Base-by-base conservation (phyloP, 2,329 filamentous ascomycete species). In the Knufia fluminis region DNA sequence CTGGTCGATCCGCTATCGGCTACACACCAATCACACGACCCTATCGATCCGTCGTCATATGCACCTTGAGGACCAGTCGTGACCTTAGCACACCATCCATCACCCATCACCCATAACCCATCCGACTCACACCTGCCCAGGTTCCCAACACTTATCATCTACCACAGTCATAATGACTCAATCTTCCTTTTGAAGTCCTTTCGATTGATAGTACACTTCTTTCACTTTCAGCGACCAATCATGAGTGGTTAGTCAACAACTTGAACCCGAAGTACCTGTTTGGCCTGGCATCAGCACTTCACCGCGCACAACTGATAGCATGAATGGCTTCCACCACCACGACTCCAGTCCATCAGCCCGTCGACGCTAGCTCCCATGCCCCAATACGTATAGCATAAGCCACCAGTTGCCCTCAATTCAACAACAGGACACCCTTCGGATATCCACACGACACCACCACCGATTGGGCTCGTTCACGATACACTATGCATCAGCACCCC, bases 401-500 rank as follows among this genome's bases (percentile, higher is more conserved):
- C 22, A 23, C 36, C 23, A 20, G 10, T n/a, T 20, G 8, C 7
- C 35, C 19, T 12, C 14, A 24, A 20, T 24, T n/a, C 10, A 39
- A n/a, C 17, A 32, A n/a, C n/a, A 28, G 14, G 16, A 24, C 35
- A 42, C 24, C 22, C 36, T 28, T 23, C 12, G 16, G 4, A 39
- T 12, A 12, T 10, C 40, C 1, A 20, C 28, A 42, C 36, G 14
- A 48, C 60, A 6, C 33, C n/a, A n/a, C n/a, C n/a, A n/a, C n/a
- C n/a, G n/a, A 36, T 6, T 36, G n/a, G 4, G 9, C 40, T 14
- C 8, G 19, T 43, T 20, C n/a, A 43, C 4, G 17, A 17, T 38
- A 4, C 31, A 73, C 64, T 60, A 96, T 96, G 90, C 89, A 96
- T 78, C 90, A 94, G 71, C 86, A 90, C 70, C 83, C 86, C 60